Evolutionary conservation across 495 filamentous ascomycete species (phyloP).

Genomic region (Hypoxylon fragiforme): DNA sequence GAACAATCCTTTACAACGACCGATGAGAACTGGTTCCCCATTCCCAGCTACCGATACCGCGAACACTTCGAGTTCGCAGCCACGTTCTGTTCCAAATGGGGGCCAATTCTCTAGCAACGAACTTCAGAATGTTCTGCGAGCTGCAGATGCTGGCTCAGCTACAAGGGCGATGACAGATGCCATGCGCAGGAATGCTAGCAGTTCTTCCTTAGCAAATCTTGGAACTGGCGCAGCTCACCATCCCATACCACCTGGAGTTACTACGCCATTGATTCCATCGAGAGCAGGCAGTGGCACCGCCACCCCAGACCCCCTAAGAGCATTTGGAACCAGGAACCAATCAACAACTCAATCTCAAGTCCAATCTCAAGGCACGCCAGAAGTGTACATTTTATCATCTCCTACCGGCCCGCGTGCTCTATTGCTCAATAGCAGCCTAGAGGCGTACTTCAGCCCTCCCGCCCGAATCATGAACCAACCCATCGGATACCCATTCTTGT

Average conservation of each 20-base stretch:
- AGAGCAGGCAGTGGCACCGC: slow-evolving; percentile 44
- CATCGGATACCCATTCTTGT: slow-evolving; percentile 10
- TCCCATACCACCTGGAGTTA: slow-evolving; percentile 47
- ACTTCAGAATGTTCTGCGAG: slow-evolving; percentile 45
- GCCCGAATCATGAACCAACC: slow-evolving; percentile 11
- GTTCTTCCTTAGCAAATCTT: slow-evolving; percentile 43
- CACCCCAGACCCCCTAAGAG: slow-evolving; percentile 47
- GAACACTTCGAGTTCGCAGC: slow-evolving; percentile 5
- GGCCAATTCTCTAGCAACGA: slow-evolving; percentile 38
- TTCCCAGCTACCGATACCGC: slow-evolving; percentile 5
- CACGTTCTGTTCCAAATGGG: slow-evolving; percentile 13
- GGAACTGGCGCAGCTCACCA: slow-evolving; percentile 36
- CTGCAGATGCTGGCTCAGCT: slow-evolving; percentile 47
- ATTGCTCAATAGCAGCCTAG: slow-evolving; percentile 50
- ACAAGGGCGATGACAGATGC: slow-evolving; percentile 47
- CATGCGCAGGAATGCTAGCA: slow-evolving; percentile 53
- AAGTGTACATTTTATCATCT: slow-evolving; percentile 65
- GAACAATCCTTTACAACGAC: slow-evolving; percentile 19
- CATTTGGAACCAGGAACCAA: slow-evolving; percentile 21
- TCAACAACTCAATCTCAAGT: slow-evolving; percentile 12
- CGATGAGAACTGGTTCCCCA: slow-evolving; percentile 25
- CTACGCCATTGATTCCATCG: slow-evolving; percentile 44
- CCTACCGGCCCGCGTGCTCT: slow-evolving; percentile 63
- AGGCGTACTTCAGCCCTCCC: slow-evolving; percentile 49
- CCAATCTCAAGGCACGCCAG: slow-evolving; percentile 40